These are phyloP conservation scores for Teratosphaeria gauchensis DNA, from an alignment of 2,329 filamentous ascomycete species.

Conservation along the genomic window DNA sequence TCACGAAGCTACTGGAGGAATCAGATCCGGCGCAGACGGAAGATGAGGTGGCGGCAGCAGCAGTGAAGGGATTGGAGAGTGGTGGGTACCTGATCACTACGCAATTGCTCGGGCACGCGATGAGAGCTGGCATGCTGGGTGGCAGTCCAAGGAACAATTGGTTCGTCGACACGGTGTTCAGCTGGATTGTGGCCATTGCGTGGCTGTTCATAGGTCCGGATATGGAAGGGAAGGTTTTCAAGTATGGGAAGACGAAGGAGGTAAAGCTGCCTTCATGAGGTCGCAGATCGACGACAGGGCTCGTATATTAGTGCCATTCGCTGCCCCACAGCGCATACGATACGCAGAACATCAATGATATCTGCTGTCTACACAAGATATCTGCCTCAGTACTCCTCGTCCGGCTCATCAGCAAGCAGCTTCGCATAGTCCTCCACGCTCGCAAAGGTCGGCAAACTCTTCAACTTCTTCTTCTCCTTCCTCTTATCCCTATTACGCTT, in stretches of 20 bases:
- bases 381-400: constrained; percentile 8
- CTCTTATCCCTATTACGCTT: constrained; percentile 54
- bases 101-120: constrained; percentile 58
- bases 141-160: constrained; percentile 45
- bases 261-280: constrained; percentile 5
- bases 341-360: no score
- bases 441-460: constrained; percentile 83
- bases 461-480: constrained; percentile 79
- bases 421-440: constrained; percentile 89
- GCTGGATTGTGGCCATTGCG: constrained; percentile 43
- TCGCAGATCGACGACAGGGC: no score
- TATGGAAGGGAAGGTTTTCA: constrained; percentile 46
- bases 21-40: constrained; percentile 72
- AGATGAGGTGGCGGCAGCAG: constrained; percentile 61
- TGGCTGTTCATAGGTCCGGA: constrained; percentile 51
- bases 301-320: no score
- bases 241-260: constrained; percentile 47
- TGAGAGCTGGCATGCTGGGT: constrained; percentile 52
- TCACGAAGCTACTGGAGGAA: constrained; percentile 72
- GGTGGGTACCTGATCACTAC: constrained; percentile 75
- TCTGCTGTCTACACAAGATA: background rate
- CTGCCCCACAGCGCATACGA: no score
- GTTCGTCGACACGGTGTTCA: constrained; percentile 45
- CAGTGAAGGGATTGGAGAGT: constrained; percentile 65
- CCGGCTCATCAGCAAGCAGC: constrained; percentile 25